Base-by-base conservation (phyloP, 2,329 filamentous ascomycete species). In the Bimuria novae-zelandiae region DNA sequence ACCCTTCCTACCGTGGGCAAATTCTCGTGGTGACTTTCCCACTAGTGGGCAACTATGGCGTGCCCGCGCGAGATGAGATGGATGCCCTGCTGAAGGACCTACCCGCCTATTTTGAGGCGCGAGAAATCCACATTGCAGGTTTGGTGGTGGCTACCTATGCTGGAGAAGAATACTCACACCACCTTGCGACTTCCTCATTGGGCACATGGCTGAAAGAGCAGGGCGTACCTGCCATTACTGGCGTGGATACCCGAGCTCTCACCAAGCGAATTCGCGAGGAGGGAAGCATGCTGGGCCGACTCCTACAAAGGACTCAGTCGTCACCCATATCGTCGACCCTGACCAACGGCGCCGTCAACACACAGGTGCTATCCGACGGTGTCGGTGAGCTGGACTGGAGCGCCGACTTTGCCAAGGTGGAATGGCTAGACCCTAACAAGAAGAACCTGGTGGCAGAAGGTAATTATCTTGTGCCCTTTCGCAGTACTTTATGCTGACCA, bases 21-120 rank as follows among this genome's bases (percentile, higher is more conserved):
- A 96, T 99, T 66, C 84, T 99, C 65, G 92, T 97, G 76, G 87
- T 97, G 69, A 99, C 93, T 49, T 97, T 96, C 75, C 94, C 93
- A 54, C 82, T 97, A 33, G 89, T 96, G 55, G 93, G 93, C 75
- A 99, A 97, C 82, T 99, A 99, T 79, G 93, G 93, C 74, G 94
- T 97, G 23, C 94, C 94, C 49, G 90, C 90, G 43, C 84, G 92
- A 63, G 89, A 96, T 60, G 84, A 87, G 49, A 83, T 90, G 77
- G 93, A 97, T 74, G 85, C 90, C 71, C 82, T 97, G 49, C 84
- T 97, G 45, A 84, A 87, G 69, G 89, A 92, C 68, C 83, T 97
- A 51, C 92, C 93, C 27, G 92, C 91, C 59, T 84, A 97, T 78
- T 97, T 99, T 72, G 94, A 99, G 78, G 89, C 93, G 35, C 88